phyloP scores from a whole-genome alignment of 2,329 filamentous ascomycete genomes.

The Arthrobotrys conoides region DNA sequence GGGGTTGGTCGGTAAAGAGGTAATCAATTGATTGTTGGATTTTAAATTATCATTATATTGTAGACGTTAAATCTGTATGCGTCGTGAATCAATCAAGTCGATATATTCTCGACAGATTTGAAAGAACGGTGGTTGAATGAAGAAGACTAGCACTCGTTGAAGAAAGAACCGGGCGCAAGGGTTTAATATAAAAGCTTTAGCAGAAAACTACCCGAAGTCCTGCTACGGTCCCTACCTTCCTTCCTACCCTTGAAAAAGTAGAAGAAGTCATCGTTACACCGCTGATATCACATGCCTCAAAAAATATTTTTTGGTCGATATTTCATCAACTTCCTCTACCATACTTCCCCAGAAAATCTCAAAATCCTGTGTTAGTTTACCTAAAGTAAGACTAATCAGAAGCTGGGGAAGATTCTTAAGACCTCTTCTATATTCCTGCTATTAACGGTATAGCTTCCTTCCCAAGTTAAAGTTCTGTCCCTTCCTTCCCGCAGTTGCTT shows the following conservation, averaged over 20 bases:
- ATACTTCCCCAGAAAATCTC: slow-evolving; percentile 5
- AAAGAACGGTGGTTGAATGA: neutral
- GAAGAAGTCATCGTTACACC: slow-evolving; percentile 29
- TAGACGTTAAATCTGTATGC: no score
- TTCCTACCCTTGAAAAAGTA: neutral
- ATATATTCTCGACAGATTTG: neutral
- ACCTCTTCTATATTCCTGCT: slow-evolving; percentile 5
- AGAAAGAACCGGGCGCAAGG: slow-evolving; percentile 5
- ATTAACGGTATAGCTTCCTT: neutral
- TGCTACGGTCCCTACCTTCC: neutral
- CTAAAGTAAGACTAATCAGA: slow-evolving; percentile 18
- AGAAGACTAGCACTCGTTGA: neutral
- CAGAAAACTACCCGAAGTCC: neutral
- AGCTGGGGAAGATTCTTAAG: slow-evolving; percentile 2
- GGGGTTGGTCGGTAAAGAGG: no score
- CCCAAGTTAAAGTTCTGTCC: neutral
- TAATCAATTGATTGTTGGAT: slow-evolving; percentile 19
- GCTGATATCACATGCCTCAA: slow-evolving; percentile 46
- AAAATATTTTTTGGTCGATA: slow-evolving; percentile 15
- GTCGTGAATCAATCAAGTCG: neutral
- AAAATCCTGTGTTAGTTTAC: slow-evolving; percentile 5
- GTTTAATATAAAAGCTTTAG: slow-evolving; percentile 7
- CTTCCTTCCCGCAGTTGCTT: neutral
- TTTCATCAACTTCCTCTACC: neutral
- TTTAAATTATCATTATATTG: slow-evolving; percentile 2